Evolutionary conservation across 805 yeast genomes (phyloP).

Genomic region (Metschnikowia shivogae): DNA sequence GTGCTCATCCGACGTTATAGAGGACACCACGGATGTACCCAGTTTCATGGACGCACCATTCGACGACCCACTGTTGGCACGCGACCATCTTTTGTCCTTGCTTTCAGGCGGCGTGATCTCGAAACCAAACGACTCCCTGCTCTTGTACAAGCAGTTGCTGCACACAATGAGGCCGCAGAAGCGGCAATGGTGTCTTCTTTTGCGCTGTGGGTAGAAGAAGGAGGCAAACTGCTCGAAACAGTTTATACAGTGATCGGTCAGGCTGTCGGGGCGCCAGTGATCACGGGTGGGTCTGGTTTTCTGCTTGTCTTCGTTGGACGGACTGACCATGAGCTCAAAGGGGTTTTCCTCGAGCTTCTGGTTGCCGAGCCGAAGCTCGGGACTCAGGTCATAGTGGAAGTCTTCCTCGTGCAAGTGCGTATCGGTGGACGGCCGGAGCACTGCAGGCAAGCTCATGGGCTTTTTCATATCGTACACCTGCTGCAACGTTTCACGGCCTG

Average conservation of each 20-base stretch:
- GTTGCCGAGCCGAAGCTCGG: slow-evolving; percentile 8
- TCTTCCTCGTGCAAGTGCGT: slow-evolving; percentile 11
- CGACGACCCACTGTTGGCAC: slow-evolving; percentile 11
- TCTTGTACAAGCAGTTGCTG: slow-evolving; percentile 24
- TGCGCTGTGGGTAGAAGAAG: slow-evolving; percentile 24
- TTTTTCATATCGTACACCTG: slow-evolving; percentile 47
- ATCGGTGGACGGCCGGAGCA: slow-evolving; percentile 38
- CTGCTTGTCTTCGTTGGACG: background rate
- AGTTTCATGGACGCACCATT: slow-evolving; percentile 6
- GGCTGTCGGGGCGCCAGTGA: slow-evolving; percentile 50
- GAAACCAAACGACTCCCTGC: slow-evolving; percentile 9
- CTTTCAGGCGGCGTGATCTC: slow-evolving; percentile 11
- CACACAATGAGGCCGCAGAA: slow-evolving; percentile 17
- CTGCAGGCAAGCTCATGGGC: slow-evolving; percentile 50
- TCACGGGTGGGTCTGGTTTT: slow-evolving; percentile 44
- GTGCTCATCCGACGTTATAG: slow-evolving; percentile 8
- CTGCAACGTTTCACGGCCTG: slow-evolving; percentile 7
- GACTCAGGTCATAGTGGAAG: slow-evolving; percentile 10
- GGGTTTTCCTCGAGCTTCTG: slow-evolving; percentile 12
- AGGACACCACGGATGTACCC: background rate
- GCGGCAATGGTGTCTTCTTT: slow-evolving; percentile 18
- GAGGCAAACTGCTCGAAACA: slow-evolving; percentile 34
- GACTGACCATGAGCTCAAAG: slow-evolving; percentile 9
- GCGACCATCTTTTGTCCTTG: slow-evolving; percentile 1
- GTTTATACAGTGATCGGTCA: slow-evolving; percentile 39